phyloP scores from a whole-genome alignment of 768 basidiomycete species.

The Podaxis sp. region DNA sequence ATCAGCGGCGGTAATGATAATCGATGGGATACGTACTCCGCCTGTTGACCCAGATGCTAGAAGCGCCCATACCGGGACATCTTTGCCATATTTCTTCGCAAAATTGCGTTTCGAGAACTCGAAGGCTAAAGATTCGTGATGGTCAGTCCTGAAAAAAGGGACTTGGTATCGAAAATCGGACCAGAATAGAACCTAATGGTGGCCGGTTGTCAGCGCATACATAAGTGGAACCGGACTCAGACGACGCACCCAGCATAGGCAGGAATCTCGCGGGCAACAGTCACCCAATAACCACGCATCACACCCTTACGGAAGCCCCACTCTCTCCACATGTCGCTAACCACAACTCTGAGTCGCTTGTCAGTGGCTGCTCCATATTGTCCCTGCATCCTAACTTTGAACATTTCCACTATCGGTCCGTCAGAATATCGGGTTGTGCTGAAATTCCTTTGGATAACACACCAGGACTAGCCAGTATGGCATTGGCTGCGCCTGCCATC shows the following conservation, averaged over 20 bases:
- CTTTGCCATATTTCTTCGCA: slow-evolving; percentile 54
- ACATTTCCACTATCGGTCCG: slow-evolving; percentile 78
- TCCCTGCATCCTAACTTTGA: slow-evolving; percentile 97
- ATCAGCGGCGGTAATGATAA: slow-evolving; percentile 11
- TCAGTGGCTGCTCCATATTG: slow-evolving; percentile 85
- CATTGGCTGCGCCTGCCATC: slow-evolving; percentile 91
- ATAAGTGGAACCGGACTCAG: neutral
- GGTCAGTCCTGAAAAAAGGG: neutral
- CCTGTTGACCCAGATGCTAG: slow-evolving; percentile 82
- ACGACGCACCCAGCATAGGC: slow-evolving; percentile 78
- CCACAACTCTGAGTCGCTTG: slow-evolving; percentile 71
- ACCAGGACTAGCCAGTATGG: slow-evolving; percentile 91
- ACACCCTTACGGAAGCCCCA: slow-evolving; percentile 88
- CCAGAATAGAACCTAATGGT: slow-evolving; percentile 65
- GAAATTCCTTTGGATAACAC: slow-evolving; percentile 8
- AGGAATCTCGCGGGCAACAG: slow-evolving; percentile 90
- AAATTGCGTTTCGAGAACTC: slow-evolving; percentile 88
- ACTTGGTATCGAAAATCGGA: slow-evolving; percentile 22
- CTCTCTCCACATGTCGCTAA: slow-evolving; percentile 79
- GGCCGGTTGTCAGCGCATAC: neutral
- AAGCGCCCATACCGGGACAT: slow-evolving; percentile 83
- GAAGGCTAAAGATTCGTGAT: slow-evolving; percentile 54
- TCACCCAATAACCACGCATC: slow-evolving; percentile 99
- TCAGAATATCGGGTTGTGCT: neutral
- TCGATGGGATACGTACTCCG: slow-evolving; percentile 51